Evolutionary conservation across 1,284 basidiomycete species (phyloP), one percentile per base, ranked within the genome.

Genomic region (Flammula alnicola): DNA sequence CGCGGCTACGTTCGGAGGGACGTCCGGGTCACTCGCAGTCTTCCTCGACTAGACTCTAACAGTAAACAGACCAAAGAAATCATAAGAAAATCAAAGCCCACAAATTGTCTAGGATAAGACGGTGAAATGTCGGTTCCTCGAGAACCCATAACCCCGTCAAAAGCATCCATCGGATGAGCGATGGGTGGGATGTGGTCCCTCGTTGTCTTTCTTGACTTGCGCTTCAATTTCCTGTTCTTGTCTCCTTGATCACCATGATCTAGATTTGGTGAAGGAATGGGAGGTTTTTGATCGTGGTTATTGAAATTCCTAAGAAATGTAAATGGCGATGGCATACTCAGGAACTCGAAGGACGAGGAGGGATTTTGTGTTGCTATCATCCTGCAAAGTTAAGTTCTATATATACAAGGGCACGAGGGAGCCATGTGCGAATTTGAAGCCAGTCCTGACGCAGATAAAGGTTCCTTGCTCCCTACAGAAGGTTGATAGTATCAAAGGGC

Each of bases 271-370:
- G 38, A 19, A 6, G 19, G 22, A 16, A 20, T 27, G 7, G 35
- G 3, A 3, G 27, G 12, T 27, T 52, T 48, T 23, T 42, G 31
- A 25, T 51, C 47, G 23, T 49, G 48, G 43, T 40, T 58, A 5
- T 40, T 52, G 22, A 45, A 39, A 23, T 40, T 50, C 30, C 36
- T 53, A 16, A 59, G 40, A 42, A 59, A 59, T 3, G 47, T 37
- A 22, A 60, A 52, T 12, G 48, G 23, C 22, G 56, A 54, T 30
- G 63, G 51, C 67, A 69, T 68, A 27, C 26, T 25, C 17, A 40
- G 47, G 29, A 17, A 4, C 29, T 42, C 25, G 49, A 19, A 27
- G 44, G 37, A 23, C 14, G 48, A 44, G 9, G 48, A 35, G 38
- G 16, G 43, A 36, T 25, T 26, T 30, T 38, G 31, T 25, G 35